Conservation (phyloP, 2,329 filamentous ascomycete genomes). For the Phialemoniopsis sp. region DNA sequence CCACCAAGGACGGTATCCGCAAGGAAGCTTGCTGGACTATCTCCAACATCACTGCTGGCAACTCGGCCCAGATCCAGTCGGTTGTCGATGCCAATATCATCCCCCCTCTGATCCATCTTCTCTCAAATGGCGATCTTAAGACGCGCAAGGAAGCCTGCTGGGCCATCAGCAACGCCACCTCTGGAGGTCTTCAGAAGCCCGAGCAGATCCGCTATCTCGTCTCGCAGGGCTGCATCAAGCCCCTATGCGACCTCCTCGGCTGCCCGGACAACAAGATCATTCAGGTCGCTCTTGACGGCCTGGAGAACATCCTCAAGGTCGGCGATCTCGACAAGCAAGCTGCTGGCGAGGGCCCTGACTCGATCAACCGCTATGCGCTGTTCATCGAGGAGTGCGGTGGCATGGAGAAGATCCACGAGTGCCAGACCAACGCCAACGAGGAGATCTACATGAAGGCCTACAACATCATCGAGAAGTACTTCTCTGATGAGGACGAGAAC, state of each 20-base stretch:
- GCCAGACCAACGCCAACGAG: conserved; percentile 99
- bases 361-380: conserved; percentile 93
- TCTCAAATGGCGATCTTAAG: conserved; percentile 97
- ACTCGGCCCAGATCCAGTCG: conserved; percentile 94
- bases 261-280: conserved; percentile 99
- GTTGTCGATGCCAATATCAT: conserved; percentile 98
- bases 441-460: conserved; percentile 99
- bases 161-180: conserved; percentile 98
- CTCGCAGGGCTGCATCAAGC: conserved; percentile 91
- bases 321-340: conserved; percentile 98
- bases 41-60: conserved; percentile 97
- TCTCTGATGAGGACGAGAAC: conserved; percentile 96
- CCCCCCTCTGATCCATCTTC: conserved; percentile 88
- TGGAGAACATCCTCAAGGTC: conserved; percentile 99
- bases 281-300: conserved; percentile 92
- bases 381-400: conserved; percentile 98
- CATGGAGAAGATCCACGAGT: conserved; percentile 99
- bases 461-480: conserved; percentile 99
- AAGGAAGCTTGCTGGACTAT: conserved; percentile 99
- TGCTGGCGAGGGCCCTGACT: conserved; percentile 66
- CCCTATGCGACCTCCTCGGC: conserved; percentile 86
- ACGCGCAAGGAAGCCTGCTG: conserved; percentile 99
- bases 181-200: conserved; percentile 95
- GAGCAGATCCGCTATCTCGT: conserved; percentile 98
- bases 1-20: conserved; percentile 96